phyloP scores from a whole-genome alignment of 2,329 filamentous ascomycete genomes.

The Epichloe glyceriae region DNA sequence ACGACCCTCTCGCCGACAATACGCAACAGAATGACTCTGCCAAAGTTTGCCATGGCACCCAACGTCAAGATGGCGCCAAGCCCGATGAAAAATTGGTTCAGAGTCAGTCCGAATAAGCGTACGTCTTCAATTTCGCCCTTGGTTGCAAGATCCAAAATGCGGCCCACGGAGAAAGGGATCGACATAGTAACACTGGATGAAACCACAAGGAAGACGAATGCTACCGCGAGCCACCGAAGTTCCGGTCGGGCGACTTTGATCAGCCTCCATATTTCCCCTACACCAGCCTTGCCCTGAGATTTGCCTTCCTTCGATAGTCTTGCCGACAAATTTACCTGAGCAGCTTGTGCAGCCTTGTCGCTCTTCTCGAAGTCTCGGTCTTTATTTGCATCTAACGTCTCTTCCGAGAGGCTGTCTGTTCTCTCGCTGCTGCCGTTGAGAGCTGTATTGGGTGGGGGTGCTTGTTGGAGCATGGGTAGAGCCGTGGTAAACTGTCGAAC shows the following conservation, averaged over 20 bases:
- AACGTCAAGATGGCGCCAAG: slow-evolving; percentile 65
- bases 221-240: slow-evolving; percentile 59
- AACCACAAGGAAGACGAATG: slow-evolving; percentile 74
- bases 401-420: slow-evolving; percentile 15
- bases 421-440: slow-evolving; percentile 25
- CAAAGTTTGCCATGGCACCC: slow-evolving; percentile 85
- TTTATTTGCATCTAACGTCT: slow-evolving; percentile 16
- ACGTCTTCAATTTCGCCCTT: slow-evolving; percentile 53
- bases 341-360: slow-evolving; percentile 74
- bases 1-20: slow-evolving; percentile 95
- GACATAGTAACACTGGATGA: slow-evolving; percentile 93
- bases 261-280: slow-evolving; percentile 70
- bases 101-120: slow-evolving; percentile 68
- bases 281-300: slow-evolving; percentile 42
- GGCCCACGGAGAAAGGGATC: slow-evolving; percentile 91
- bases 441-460: slow-evolving; percentile 16
- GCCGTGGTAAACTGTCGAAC: slow-evolving; percentile 19
- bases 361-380: slow-evolving; percentile 47
- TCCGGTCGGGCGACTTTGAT: slow-evolving; percentile 85
- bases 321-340: slow-evolving; percentile 80
- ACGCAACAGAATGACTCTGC: slow-evolving; percentile 80
- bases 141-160: slow-evolving; percentile 84
- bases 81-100: slow-evolving; percentile 78
- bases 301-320: slow-evolving; percentile 75
- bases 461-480: slow-evolving; percentile 10